Conservation (phyloP, 1,284 basidiomycete species). For the Ceratobasidium sp. region DNA sequence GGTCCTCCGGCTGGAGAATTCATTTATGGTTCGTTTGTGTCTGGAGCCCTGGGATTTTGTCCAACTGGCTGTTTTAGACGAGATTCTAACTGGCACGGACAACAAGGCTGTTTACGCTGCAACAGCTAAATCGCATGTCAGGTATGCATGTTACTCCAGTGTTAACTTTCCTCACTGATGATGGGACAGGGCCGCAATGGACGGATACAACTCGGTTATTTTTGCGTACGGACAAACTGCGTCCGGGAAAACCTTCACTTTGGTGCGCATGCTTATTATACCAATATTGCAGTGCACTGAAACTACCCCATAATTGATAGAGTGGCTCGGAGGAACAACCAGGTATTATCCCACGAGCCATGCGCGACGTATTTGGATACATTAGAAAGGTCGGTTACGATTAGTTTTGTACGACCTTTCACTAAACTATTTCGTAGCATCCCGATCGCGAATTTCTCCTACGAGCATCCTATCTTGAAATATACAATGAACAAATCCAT, state of each 20-base stretch:
- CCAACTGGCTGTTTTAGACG: slow-evolving; percentile 60
- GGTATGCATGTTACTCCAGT: slow-evolving; percentile 57
- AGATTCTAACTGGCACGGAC: slow-evolving; percentile 82
- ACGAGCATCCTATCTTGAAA: slow-evolving; percentile 94
- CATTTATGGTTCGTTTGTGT: slow-evolving; percentile 62
- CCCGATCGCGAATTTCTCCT: slow-evolving; percentile 91
- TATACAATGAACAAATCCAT: slow-evolving; percentile 95
- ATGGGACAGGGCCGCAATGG: slow-evolving; percentile 79
- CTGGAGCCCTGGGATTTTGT: background rate
- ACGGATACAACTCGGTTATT: slow-evolving; percentile 94
- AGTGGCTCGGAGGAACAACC: slow-evolving; percentile 85
- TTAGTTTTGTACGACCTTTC: background rate
- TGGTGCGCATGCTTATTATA: slow-evolving; percentile 62
- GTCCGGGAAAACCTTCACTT: slow-evolving; percentile 93
- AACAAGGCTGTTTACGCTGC: slow-evolving; percentile 89
- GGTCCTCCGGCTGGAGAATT: slow-evolving; percentile 65
- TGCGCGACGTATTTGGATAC: slow-evolving; percentile 85
- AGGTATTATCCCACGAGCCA: slow-evolving; percentile 93
- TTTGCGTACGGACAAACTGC: slow-evolving; percentile 94
- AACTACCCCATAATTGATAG: slow-evolving; percentile 51
- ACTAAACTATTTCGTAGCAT: slow-evolving; percentile 47
- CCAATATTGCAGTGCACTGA: background rate
- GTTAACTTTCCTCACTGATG: background rate
- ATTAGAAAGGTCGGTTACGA: slow-evolving; percentile 68
- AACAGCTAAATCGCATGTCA: slow-evolving; percentile 87